Percentiles rank a stretch among this genome's conserved stretches.
These are phyloP conservation scores for Botrytis deweyae DNA, from an alignment of 2,329 filamentous ascomycete genomes.

Conservation along the genomic window DNA sequence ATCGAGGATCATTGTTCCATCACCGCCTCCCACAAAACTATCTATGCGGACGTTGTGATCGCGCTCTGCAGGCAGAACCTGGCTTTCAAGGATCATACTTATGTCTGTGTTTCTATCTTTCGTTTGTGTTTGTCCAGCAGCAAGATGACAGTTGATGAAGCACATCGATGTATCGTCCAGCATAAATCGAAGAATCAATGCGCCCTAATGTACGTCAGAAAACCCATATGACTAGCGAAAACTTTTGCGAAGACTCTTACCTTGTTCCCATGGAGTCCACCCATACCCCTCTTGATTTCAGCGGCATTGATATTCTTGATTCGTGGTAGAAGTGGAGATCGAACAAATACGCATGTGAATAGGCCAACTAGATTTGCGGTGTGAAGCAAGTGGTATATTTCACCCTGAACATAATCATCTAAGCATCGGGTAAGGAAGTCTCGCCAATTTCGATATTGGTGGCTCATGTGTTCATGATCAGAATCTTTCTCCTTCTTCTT, in stretches of 20 bases:
- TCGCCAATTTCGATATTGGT: conserved; percentile 95
- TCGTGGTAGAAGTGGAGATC: conserved; percentile 70
- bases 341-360: conserved; percentile 95
- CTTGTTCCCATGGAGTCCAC: conserved; percentile 93
- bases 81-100: conserved; percentile 80
- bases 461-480: conserved; percentile 89
- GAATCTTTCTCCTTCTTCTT: conserved; percentile 77
- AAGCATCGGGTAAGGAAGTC: conserved; percentile 82
- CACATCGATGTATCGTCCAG: conserved; percentile 93
- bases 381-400: conserved; percentile 82
- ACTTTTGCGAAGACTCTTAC: conserved; percentile 37
- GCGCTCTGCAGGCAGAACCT: conserved; percentile 69
- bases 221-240: neutral
- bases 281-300: conserved; percentile 95
- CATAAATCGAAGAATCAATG: conserved; percentile 85
- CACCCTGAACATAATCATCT: conserved; percentile 79
- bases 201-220: conserved; percentile 54
- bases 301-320: conserved; percentile 76
- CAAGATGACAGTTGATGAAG: conserved; percentile 96
- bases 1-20: conserved; percentile 91
- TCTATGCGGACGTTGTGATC: conserved; percentile 69
- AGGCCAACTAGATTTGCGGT: conserved; percentile 88
- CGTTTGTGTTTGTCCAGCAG: conserved; percentile 88
- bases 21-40: conserved; percentile 85
- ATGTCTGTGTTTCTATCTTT: conserved; percentile 91